A percentile compares a stretch with the other conserved stretches of the same genome.
Conservation (phyloP, 2,329 filamentous ascomycete genomes). For the Remersonia thermophila region DNA sequence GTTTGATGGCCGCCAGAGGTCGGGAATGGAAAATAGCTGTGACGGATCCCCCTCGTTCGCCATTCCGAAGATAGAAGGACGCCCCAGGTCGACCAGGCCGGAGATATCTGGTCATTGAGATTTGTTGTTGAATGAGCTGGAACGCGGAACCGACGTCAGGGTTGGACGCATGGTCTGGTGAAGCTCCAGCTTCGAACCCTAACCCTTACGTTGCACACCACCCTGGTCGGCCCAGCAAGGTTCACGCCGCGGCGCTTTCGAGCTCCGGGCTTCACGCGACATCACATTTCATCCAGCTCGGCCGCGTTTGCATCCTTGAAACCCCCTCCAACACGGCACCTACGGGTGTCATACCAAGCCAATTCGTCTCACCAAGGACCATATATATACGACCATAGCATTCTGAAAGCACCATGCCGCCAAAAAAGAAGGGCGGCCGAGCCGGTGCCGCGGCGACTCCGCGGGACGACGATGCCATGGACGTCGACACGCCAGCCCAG, state of each 20-base stretch:
- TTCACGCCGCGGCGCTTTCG: too few species aligned
- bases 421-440: constrained; percentile 55
- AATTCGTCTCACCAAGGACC: too few species aligned
- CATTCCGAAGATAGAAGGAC: constrained; percentile 18
- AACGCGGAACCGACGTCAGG: too few species aligned
- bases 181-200: too few species aligned
- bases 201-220: constrained; percentile 1
- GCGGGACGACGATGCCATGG: constrained; percentile 49
- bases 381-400: too few species aligned
- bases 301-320: too few species aligned
- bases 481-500: constrained; percentile 46
- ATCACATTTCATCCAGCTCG: neutral
- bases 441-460: constrained; percentile 25
- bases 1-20: constrained; percentile 45
- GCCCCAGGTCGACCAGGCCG: neutral
- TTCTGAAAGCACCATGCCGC: constrained; percentile 34
- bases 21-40: constrained; percentile 50
- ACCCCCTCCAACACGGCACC: too few species aligned
- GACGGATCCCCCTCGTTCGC: constrained; percentile 31
- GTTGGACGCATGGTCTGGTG: too few species aligned
- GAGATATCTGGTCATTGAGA: too few species aligned
- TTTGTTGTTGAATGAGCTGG: too few species aligned
- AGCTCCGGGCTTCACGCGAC: neutral
- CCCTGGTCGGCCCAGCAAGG: too few species aligned
- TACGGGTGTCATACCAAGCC: too few species aligned